Base-by-base conservation (phyloP, 306 rosid genomes). In the Trifolium repens region DNA sequence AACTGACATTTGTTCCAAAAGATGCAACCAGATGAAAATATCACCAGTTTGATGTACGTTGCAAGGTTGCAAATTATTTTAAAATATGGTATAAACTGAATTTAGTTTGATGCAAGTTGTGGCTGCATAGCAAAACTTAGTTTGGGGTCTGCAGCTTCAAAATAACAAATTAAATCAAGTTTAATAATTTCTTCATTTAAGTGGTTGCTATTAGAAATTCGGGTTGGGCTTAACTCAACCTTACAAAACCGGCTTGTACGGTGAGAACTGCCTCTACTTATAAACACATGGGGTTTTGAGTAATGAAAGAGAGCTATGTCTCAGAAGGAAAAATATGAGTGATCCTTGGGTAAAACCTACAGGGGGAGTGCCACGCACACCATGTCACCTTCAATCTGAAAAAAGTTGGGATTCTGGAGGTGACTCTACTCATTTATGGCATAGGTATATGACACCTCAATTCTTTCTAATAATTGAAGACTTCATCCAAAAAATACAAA, bases 161-260 rank as follows among this genome's bases (percentile, higher is more conserved):
- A 54, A 54, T 54, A 54, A 54, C 61, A 54, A 54, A 54, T 54
- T 52, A 17, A 52, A 52, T 52, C 58, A 15, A 52, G 58, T 72
- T 72, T 27, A 55, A 57, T 22, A 39, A 14, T 13, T 55, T 40
- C 40, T 37, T 71, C 9, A 22, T 24, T 17, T 32, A 8, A 57
- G 39, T 19, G 14, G 67, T 57, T 57, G 55, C 34, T 30, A 30
- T 30, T 30, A 30, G 34, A 30, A 30, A 30, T 30, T 30, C 34
- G 34, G 34, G 34, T 30, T 3, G 34, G 34, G 34, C 34, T 4
- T 30, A 30, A 30, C 34, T 30, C 34, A 30, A 4, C 34, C 34
- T 3, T 30, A 30, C 34, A 0, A 30, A 30, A 30, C 34, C 34
- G 34, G 34, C 0, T 30, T 4, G 34, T 30, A 30, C 0, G 5